Evolutionary conservation across 2,329 filamentous ascomycete species (phyloP), one percentile per base, ranked within the genome.

Genomic region (Clarireedia paspali): DNA sequence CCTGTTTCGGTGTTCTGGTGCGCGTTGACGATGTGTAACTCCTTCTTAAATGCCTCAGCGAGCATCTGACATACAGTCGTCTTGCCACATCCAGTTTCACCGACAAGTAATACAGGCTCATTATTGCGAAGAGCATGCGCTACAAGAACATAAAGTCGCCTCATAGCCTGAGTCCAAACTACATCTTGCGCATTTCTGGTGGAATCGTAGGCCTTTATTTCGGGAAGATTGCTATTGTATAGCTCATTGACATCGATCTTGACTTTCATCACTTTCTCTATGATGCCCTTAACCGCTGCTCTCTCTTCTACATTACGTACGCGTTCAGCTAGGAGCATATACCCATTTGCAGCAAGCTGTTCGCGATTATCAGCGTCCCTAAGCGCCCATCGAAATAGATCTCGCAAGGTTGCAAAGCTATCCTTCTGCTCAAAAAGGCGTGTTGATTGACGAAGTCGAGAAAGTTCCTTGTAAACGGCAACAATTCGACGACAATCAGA

Each of bases 1-100:
- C 94, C 92, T 0, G 95, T 97, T 70, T 99, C 95, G 0, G 94
- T 91, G 62, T 99, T 99, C 64, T 97, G 92, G 71, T 99, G 95
- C 2, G 95, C 94, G 68, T 99, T 99, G 66, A 99, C 87, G 63
- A 92, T 94, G 63, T 91, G 85, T 40, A 99, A 75, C 60, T 88
- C 77, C 65, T 87, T 90, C 15, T 78, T 76, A 60, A 89, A 79
- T 4, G 89, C 87, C 66, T 95, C 87, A 3, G 94, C 91, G 53
- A 97, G 79, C 68, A 96, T 80, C 70, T 99, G 94, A 63, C 90
- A 95, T 6, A 99, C 88, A 2, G 92, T 96, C 0, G 94, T 99
- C 74, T 99, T 99, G 59, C 95, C 94, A 67, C 92, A 97, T 5
- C 94, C 94, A 17, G 94, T 99, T 70, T 99, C 95, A 59, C 94